Percentiles rank a stretch among this genome's conserved stretches.
Conservation (phyloP, 177 flowering plant genomes). For the Vitis hybrid region DNA sequence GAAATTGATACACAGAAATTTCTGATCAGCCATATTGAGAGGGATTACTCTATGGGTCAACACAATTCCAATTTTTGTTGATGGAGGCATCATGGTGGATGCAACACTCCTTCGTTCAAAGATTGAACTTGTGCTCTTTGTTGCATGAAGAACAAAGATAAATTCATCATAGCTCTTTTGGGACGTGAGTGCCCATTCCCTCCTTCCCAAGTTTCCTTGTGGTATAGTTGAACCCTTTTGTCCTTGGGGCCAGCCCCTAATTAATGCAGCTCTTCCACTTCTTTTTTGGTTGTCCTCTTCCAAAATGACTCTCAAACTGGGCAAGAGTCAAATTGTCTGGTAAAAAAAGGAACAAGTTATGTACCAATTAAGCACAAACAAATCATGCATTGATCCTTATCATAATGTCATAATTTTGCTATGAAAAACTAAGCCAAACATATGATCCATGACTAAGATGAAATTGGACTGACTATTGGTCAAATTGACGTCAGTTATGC, state of each 20-base stretch:
- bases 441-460: too few relatives aligned
- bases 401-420: too few relatives aligned
- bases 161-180: slow-evolving; percentile 28
- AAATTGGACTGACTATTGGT: too few relatives aligned
- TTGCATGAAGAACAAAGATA: slow-evolving; percentile 25
- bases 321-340: slow-evolving; percentile 18
- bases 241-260: slow-evolving; percentile 22
- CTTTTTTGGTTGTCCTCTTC: slow-evolving; percentile 5
- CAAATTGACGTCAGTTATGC: too few relatives aligned
- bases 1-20: too few relatives aligned
- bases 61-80: slow-evolving; percentile 21
- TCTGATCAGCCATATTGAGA: too few relatives aligned
- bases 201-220: slow-evolving; percentile 13
- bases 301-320: slow-evolving; percentile 30
- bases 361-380: too few relatives aligned
- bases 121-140: slow-evolving; percentile 26
- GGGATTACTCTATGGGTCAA: slow-evolving; percentile 20
- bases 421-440: too few relatives aligned
- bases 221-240: slow-evolving; percentile 26
- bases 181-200: background rate
- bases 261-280: slow-evolving; percentile 21
- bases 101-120: slow-evolving; percentile 23
- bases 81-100: slow-evolving; percentile 27
- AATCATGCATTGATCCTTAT: too few relatives aligned
- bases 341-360: background rate